Evolutionary conservation across 805 yeast species (phyloP).

Genomic region (Pichia heedii): DNA sequence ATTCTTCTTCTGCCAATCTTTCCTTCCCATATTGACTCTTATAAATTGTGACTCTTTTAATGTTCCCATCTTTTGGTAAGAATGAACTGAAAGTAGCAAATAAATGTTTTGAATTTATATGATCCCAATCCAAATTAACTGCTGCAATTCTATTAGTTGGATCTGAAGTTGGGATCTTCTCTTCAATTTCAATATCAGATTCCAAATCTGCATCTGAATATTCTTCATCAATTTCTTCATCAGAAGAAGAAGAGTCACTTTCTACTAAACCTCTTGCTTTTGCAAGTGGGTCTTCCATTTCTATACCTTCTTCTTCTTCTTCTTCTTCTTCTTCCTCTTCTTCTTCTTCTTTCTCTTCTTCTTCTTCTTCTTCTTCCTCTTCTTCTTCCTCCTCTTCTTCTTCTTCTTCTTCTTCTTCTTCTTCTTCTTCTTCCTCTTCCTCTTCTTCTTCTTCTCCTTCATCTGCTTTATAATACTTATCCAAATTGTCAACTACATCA

Average conservation of each 20-base stretch:
- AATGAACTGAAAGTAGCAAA: conserved; percentile 85
- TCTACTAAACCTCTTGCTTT: conserved; percentile 56
- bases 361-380: conserved; percentile 27
- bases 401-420: conserved; percentile 27
- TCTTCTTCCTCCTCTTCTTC: conserved; percentile 25
- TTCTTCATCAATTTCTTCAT: conserved; percentile 28
- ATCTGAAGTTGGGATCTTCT: conserved; percentile 76
- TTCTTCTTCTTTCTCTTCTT: conserved; percentile 19
- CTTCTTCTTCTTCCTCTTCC: conserved; percentile 21
- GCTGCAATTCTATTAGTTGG: conserved; percentile 79
- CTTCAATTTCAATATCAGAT: conserved; percentile 20
- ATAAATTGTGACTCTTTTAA: conserved; percentile 59
- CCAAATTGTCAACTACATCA: conserved; percentile 37
- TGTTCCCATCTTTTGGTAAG: conserved; percentile 65
- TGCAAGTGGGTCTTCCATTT: conserved; percentile 22
- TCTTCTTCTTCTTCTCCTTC: conserved; percentile 23
- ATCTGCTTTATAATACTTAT: conserved; percentile 51
- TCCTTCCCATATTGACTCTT: conserved; percentile 93
- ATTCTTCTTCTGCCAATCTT: conserved; percentile 80
- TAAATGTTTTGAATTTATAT: conserved; percentile 76
- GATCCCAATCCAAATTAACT: conserved; percentile 97
- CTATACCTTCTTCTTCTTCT: conserved; percentile 21
- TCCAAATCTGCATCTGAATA: conserved; percentile 44
- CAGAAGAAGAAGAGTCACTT: conserved; percentile 33
- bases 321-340: conserved; percentile 10